Evolutionary conservation across 345 rosid genomes (phyloP).

Genomic region (Citrus sinensis): DVS_A1.0 CM039168.1:19800001-19800500

Average conservation of each 20-base stretch:
- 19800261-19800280: constrained; percentile 32
- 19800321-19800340: constrained; percentile 7
- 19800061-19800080: neutral
- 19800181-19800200: constrained; percentile 17
- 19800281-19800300: constrained; percentile 41
- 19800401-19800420: neutral
- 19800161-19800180: constrained; percentile 31
- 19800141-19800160: constrained; percentile 27
- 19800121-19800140: constrained; percentile 33
- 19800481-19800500: constrained; percentile 26
- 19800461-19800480: constrained; percentile 30
- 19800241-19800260: constrained; percentile 18
- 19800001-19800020: constrained; percentile 19
- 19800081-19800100: constrained; percentile 9
- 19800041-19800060: constrained; percentile 9
- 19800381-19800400: neutral
- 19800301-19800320: neutral
- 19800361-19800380: constrained; percentile 22
- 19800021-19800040: constrained; percentile 35
- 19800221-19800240: too few species aligned
- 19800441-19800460: neutral
- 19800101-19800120: constrained; percentile 19
- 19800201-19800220: constrained; percentile 23
- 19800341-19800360: constrained; percentile 28
- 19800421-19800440: neutral